Evolutionary conservation across 345 rosid genomes (phyloP).

Genomic region (Hibiscus syriacus): DNA sequence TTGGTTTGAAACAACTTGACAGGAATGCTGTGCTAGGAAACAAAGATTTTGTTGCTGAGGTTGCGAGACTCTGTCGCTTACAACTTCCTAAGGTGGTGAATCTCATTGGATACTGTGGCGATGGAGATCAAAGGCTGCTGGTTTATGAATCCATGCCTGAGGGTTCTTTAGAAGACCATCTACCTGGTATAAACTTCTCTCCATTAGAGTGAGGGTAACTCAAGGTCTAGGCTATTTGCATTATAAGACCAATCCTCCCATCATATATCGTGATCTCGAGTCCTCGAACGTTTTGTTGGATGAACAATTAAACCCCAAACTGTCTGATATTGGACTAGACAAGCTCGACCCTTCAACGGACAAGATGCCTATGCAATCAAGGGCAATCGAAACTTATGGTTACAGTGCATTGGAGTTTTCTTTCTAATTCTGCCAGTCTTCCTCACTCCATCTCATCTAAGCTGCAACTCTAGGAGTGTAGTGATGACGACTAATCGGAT

Average conservation of each 20-base stretch:
- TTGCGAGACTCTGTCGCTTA: slow-evolving; percentile 23
- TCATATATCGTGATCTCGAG: slow-evolving; percentile 56
- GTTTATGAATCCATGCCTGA: slow-evolving; percentile 35
- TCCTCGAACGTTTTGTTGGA: slow-evolving; percentile 57
- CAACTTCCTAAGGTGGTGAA: slow-evolving; percentile 35
- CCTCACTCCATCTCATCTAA: not conserved
- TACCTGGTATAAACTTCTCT: slow-evolving; percentile 23
- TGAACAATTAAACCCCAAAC: slow-evolving; percentile 37
- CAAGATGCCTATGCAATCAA: slow-evolving; percentile 30
- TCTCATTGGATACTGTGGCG: slow-evolving; percentile 49
- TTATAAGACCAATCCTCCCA: slow-evolving; percentile 39
- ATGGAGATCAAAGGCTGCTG: slow-evolving; percentile 55
- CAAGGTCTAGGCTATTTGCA: slow-evolving; percentile 68
- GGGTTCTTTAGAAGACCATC: slow-evolving; percentile 31
- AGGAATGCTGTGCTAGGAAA: slow-evolving; percentile 36
- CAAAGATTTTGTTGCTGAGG: slow-evolving; percentile 41
- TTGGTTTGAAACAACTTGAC: slow-evolving; percentile 56
- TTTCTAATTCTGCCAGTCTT: slow-evolving; percentile 8
- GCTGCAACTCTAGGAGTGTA: not conserved
- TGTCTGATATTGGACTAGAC: slow-evolving; percentile 59
- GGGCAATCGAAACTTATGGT: slow-evolving; percentile 70
- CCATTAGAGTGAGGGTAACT: slow-evolving; percentile 61
- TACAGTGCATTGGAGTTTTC: slow-evolving; percentile 64
- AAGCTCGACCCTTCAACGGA: slow-evolving; percentile 41
- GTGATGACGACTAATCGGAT: not conserved